These are phyloP conservation scores for Tricholoma sp. DNA, from an alignment of 768 basidiomycete species.

Conservation along the genomic window DNA sequence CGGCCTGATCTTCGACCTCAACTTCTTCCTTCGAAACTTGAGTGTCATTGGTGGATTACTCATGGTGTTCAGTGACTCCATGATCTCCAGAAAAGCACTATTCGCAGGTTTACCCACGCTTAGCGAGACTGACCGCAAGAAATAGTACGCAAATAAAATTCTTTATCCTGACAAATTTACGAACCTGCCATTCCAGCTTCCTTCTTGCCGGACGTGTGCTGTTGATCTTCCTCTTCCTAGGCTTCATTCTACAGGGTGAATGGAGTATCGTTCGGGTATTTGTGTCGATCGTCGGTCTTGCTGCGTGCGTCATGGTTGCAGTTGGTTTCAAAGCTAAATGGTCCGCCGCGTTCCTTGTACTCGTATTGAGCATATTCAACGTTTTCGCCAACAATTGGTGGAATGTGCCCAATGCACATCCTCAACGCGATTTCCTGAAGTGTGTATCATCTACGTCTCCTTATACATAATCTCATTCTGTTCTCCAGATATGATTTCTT, in stretches of 20 bases:
- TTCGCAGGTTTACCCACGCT: slow-evolving; percentile 90
- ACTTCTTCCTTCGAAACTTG: slow-evolving; percentile 99
- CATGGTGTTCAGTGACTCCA: slow-evolving; percentile 98
- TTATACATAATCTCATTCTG: slow-evolving; percentile 15
- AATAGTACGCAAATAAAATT: slow-evolving; percentile 65
- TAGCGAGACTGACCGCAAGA: slow-evolving; percentile 93
- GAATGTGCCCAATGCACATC: slow-evolving; percentile 87
- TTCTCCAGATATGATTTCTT: slow-evolving; percentile 90
- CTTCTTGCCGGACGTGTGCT: slow-evolving; percentile 95
- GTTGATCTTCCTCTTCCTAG: slow-evolving; percentile 98
- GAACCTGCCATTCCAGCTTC: slow-evolving; percentile 52
- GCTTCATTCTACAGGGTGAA: slow-evolving; percentile 90
- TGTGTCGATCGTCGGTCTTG: slow-evolving; percentile 86
- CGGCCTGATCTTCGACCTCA: slow-evolving; percentile 98
- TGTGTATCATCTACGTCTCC: slow-evolving; percentile 32
- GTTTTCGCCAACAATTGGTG: slow-evolving; percentile 99
- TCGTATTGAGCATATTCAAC: slow-evolving; percentile 91
- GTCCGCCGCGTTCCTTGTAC: slow-evolving; percentile 93
- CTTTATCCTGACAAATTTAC: background rate
- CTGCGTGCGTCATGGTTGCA: slow-evolving; percentile 93
- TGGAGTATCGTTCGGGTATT: slow-evolving; percentile 86
- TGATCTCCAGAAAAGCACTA: slow-evolving; percentile 78
- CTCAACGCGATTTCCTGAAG: slow-evolving; percentile 98
- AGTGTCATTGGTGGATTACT: slow-evolving; percentile 96
- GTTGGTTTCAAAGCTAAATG: slow-evolving; percentile 99